These are phyloP conservation scores for Daldinia bambusicola DNA, from an alignment of 495 filamentous ascomycete genomes.

Conservation along the genomic window DNA sequence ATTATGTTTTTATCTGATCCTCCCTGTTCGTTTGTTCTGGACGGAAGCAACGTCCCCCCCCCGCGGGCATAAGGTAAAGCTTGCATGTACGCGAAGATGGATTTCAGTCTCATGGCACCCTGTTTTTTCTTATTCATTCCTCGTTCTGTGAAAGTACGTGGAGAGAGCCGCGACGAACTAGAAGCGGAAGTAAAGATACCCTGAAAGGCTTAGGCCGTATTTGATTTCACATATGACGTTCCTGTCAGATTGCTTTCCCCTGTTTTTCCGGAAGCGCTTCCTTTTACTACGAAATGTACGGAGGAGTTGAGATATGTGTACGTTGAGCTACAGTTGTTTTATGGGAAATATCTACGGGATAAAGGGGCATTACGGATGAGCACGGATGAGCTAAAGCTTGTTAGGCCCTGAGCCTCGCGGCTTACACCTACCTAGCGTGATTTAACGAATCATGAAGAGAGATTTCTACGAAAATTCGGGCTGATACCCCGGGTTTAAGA, in stretches of 20 bases:
- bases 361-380: slow-evolving; percentile 23
- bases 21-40: background rate
- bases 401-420: slow-evolving; percentile 35
- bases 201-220: slow-evolving; percentile 29
- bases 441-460: slow-evolving; percentile 42
- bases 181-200: slow-evolving; percentile 41
- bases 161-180: slow-evolving; percentile 28
- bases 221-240: slow-evolving; percentile 23
- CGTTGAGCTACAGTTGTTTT: slow-evolving; percentile 9
- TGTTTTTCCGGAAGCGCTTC: slow-evolving; percentile 5
- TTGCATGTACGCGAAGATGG: slow-evolving; percentile 25
- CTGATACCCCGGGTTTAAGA: slow-evolving; percentile 21
- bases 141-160: slow-evolving; percentile 17
- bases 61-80: slow-evolving; percentile 17
- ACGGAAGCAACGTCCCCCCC: slow-evolving; percentile 5
- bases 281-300: slow-evolving; percentile 9
- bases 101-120: slow-evolving; percentile 27
- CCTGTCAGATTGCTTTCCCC: slow-evolving; percentile 29
- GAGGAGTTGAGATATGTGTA: slow-evolving; percentile 13
- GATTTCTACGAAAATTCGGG: slow-evolving; percentile 25
- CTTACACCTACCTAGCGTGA: slow-evolving; percentile 31
- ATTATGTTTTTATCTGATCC: background rate
- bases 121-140: slow-evolving; percentile 16
- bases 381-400: slow-evolving; percentile 20
- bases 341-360: slow-evolving; percentile 20